Evolutionary conservation across 1,284 basidiomycete genomes (phyloP).

Genomic region (Mycena sp.): DNA sequence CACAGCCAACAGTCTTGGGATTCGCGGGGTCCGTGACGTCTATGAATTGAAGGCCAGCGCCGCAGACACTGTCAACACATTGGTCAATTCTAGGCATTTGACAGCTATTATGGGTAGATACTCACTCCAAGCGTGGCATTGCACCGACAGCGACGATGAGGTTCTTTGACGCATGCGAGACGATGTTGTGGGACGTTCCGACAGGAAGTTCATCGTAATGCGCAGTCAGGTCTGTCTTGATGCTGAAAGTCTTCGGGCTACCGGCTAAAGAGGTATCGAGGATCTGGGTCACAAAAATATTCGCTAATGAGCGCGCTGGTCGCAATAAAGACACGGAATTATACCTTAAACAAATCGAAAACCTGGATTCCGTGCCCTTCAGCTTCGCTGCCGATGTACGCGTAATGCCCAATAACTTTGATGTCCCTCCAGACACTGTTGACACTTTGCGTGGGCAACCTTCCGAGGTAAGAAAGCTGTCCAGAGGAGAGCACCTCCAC

Average conservation of each 20-base stretch:
- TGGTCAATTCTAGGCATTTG: too few species aligned
- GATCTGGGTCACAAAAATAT: slow-evolving; percentile 4
- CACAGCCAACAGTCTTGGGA: too few species aligned
- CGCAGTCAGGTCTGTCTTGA: slow-evolving; percentile 21
- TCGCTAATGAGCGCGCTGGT: too few species aligned
- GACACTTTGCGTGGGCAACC: slow-evolving; percentile 22
- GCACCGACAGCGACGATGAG: slow-evolving; percentile 28
- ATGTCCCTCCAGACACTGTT: slow-evolving; percentile 28
- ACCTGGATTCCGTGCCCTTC: slow-evolving; percentile 27
- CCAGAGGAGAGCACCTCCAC: slow-evolving; percentile 25
- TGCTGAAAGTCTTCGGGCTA: slow-evolving; percentile 16
- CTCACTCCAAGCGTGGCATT: slow-evolving; percentile 1
- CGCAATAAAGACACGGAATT: background rate
- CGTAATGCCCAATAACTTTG: slow-evolving; percentile 23
- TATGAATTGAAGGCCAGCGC: slow-evolving; percentile 32
- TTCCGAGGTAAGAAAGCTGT: slow-evolving; percentile 24
- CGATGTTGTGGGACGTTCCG: slow-evolving; percentile 25
- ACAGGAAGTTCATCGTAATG: slow-evolving; percentile 24
- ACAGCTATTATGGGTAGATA: background rate
- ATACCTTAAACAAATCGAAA: slow-evolving; percentile 24
- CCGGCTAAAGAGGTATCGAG: slow-evolving; percentile 16
- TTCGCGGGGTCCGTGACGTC: too few species aligned
- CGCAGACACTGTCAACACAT: slow-evolving; percentile 13
- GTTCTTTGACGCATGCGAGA: slow-evolving; percentile 22
- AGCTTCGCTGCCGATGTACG: slow-evolving; percentile 29